Base-by-base conservation (phyloP, 176 grass and related monocot genomes). In the Oryza rufipogon region DNA sequence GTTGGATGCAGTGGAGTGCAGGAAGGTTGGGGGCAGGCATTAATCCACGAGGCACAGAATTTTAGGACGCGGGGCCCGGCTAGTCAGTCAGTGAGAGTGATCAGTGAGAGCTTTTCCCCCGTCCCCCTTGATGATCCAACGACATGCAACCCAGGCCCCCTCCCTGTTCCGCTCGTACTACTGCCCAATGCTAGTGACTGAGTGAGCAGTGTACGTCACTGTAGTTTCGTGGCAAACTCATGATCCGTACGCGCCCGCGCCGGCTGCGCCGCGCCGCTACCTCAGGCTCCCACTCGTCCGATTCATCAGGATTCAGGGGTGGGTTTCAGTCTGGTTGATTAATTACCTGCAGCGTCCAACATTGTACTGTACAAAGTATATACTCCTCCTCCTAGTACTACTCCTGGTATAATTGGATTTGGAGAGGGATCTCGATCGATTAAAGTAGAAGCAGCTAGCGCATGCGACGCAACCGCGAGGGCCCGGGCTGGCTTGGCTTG, bases 31-130 rank as follows among this genome's bases (percentile, higher is more conserved):
- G 39, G 49, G 51, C 72, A 82, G 13, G 48, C 34, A 79, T 67
- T 88, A 89, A 77, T 71, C 33, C 11, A 9, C 11, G 66, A 4
- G 39, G 88, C 84, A 74, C 88, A 73, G 80, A 90, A 90, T 86
- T 86, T 90, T 68, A 90, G 88, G 84, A 10, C 13, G 46, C 13
- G 38, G 78, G 85, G 23, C 81, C 68, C 33, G 26, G 34, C 25
- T 15, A 0, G 30, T 87, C 73, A 39, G 66, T 28, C 23, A 34
- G 54, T 58, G 16, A 56, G 14, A 44, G 9, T 42, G 41, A 42
- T 13, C 51, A 17, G 4, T 19, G 26, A 26, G 26, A 15, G 51
- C 7, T 17, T 23, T 4, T 0, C 3, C 51, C 11, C 30, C n/a
- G 8, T 22, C 1, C 16, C 25, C 23, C 14, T 71, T 28, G n/a